Evolutionary conservation across 495 filamentous ascomycete species (phyloP), one percentile per base, ranked within the genome.

Genomic region (Podospora appendiculata): DNA sequence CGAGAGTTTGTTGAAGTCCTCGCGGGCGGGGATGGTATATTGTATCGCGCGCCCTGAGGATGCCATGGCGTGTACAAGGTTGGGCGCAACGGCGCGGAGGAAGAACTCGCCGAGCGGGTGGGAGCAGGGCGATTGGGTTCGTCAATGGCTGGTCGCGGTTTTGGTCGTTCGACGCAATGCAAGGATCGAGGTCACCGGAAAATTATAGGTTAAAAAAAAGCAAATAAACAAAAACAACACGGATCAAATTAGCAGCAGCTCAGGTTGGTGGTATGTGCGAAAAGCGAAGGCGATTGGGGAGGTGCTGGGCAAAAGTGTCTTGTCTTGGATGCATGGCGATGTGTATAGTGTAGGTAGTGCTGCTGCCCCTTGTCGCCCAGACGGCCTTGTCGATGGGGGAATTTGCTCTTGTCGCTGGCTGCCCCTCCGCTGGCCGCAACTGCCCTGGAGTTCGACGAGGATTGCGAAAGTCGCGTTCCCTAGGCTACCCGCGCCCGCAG

Each of bases 1-100:
- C 18, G 63, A 48, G 13, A 68, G 53, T 43, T 66, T 66, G 59
- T 60, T 68, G 45, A 58, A 68, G 47, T 68, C 65, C 51, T 66
- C 65, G 48, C 58, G 52, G n/a, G 58, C 44, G 0, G 65, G 65
- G 51, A 62, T 60, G 7, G 63, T 64, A 52, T 68, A 68, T 54
- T 68, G 65, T 55, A 64, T 60, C 47, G 58, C 51, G 54, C 64
- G 62, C 50, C 34, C 39, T 1, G 58, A 42, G 44, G 60, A 57
- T 33, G 61, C 61, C 63, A 66, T 66, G 35, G 33, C 58, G 50
- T 33, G 25, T 25, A 25, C 25, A 8, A 17, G 47, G 10, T 49
- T 44, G 51, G 32, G 16, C 25, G 51, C 33, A 41, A 14, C 13
- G 35, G 51, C 34, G 47, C 35, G 19, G 32, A n/a, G 1, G 43